phyloP scores from a whole-genome alignment of 768 basidiomycete species.

The Russula sp. region DNA sequence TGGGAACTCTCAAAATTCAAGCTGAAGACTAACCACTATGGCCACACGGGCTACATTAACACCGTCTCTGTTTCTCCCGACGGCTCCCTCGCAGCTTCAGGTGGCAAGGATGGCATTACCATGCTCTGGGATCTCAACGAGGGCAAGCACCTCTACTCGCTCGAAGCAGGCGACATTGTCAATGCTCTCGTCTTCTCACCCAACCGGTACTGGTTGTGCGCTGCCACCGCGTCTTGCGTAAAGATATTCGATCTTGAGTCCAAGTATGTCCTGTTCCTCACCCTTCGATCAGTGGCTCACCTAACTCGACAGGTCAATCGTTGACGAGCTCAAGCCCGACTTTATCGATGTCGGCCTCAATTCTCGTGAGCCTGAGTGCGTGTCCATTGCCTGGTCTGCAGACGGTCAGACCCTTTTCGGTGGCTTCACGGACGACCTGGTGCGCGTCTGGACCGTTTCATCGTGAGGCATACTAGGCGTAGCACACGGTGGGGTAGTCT shows the following conservation, averaged over 20 bases:
- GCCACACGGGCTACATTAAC: conserved; percentile 99
- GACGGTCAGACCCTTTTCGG: conserved; percentile 97
- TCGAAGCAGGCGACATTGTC: conserved; percentile 97
- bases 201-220: conserved; percentile 99
- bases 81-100: conserved; percentile 96
- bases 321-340: conserved; percentile 97
- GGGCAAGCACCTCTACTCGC: conserved; percentile 99
- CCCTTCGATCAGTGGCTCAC: conserved; percentile 10
- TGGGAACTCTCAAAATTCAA: conserved; percentile 99
- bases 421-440: conserved; percentile 92
- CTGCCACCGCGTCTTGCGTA: conserved; percentile 93
- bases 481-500: conserved; percentile 7
- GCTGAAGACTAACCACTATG: conserved; percentile 99
- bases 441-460: conserved; percentile 88
- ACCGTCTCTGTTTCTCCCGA: conserved; percentile 98
- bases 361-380: conserved; percentile 81
- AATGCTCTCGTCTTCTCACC: conserved; percentile 99
- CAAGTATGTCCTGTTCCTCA: conserved; percentile 60
- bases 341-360: conserved; percentile 71
- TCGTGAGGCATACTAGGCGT: conserved; percentile 31
- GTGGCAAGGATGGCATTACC: conserved; percentile 99
- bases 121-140: conserved; percentile 99
- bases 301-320: conserved; percentile 65
- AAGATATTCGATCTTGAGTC: conserved; percentile 99
- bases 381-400: conserved; percentile 97